phyloP scores from a whole-genome alignment of 2,329 filamentous ascomycete species.

The Alternaria arborescens region DNA sequence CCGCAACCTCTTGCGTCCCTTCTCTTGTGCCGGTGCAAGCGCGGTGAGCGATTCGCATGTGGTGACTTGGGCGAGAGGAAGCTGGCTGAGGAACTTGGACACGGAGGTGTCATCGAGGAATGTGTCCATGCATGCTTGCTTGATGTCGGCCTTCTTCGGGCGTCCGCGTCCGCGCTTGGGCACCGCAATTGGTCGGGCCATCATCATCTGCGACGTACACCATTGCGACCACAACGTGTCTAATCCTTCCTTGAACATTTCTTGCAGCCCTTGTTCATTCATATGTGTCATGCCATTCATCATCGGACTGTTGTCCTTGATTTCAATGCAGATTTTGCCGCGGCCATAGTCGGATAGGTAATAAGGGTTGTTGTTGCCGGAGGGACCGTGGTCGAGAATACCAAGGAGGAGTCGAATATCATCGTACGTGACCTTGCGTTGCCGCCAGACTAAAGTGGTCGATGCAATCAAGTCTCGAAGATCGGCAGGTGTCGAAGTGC shows the following conservation, averaged over 20 bases:
- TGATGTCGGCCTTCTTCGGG: constrained; percentile 37
- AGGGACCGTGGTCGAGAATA: constrained; percentile 46
- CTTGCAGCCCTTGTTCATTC: constrained; percentile 59
- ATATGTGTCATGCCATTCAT: constrained; percentile 42
- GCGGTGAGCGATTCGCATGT: constrained; percentile 62
- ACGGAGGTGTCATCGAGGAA: constrained; percentile 46
- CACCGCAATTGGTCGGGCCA: constrained; percentile 38
- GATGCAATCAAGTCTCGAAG: constrained; percentile 51
- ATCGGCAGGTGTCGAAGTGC: constrained; percentile 55
- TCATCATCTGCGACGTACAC: constrained; percentile 38
- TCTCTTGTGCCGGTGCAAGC: constrained; percentile 66
- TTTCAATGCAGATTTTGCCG: constrained; percentile 55
- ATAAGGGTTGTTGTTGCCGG: constrained; percentile 46
- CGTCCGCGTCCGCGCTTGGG: constrained; percentile 49
- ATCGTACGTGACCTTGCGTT: constrained; percentile 55
- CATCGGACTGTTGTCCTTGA: constrained; percentile 42
- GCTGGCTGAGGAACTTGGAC: constrained; percentile 61
- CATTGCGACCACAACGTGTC: constrained; percentile 57
- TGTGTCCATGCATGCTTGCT: constrained; percentile 61
- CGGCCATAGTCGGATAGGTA: constrained; percentile 55
- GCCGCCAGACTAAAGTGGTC: constrained; percentile 56
- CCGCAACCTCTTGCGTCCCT: constrained; percentile 73
- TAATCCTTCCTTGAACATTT: constrained; percentile 60
- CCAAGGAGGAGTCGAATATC: constrained; percentile 59
- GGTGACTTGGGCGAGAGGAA: constrained; percentile 65